phyloP scores from a whole-genome alignment of 208 protist species.

The Porcisia hertigi region DNA sequence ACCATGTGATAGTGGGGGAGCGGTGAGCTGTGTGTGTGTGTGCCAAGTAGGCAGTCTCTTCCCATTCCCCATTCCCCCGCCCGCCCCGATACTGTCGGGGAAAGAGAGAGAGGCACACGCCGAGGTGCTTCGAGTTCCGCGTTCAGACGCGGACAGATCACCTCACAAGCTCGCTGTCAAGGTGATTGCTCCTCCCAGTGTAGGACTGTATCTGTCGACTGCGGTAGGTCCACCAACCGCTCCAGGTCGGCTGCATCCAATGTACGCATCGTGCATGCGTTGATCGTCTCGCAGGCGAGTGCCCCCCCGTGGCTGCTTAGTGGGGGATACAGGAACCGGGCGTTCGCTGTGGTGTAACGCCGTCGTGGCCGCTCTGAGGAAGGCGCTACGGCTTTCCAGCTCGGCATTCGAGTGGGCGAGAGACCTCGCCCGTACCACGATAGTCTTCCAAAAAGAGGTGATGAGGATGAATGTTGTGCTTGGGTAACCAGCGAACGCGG shows the following conservation, averaged over 20 bases:
- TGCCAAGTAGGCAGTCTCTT: background rate
- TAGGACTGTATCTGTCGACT: background rate
- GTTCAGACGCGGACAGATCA: background rate
- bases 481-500: background rate
- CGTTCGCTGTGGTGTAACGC: background rate
- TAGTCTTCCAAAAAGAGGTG: slow-evolving; percentile 7
- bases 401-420: slow-evolving; percentile 1
- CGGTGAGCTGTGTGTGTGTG: background rate
- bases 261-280: background rate
- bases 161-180: background rate
- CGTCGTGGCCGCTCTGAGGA: background rate
- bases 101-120: background rate
- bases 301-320: slow-evolving; percentile 6
- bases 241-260: background rate
- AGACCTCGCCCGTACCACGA: background rate
- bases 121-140: background rate
- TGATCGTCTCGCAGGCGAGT: slow-evolving; percentile 13
- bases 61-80: background rate
- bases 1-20: no score
- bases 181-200: background rate
- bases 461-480: slow-evolving; percentile 21
- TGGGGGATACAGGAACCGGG: slow-evolving; percentile 14
- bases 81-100: background rate
- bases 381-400: background rate
- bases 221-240: background rate